These are phyloP conservation scores for Tulasnella sp. DNA, from an alignment of 768 basidiomycete genomes.

Conservation along the genomic window DNA sequence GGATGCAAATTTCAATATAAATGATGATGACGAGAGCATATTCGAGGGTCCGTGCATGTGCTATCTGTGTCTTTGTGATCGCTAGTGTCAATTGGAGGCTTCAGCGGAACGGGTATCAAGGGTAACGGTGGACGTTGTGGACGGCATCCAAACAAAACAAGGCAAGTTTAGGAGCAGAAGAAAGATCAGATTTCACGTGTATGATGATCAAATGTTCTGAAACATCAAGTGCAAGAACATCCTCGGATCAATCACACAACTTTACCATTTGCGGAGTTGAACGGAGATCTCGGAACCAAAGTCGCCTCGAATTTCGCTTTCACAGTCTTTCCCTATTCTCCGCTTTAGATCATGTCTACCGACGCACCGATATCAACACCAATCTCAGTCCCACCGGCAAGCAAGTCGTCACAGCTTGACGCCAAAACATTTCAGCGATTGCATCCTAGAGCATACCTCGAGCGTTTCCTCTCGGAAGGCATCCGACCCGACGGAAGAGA, in stretches of 20 bases:
- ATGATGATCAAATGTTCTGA: not conserved
- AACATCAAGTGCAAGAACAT: too few relatives aligned
- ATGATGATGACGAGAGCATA: too few relatives aligned
- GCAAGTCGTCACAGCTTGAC: not conserved
- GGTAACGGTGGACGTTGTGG: too few relatives aligned
- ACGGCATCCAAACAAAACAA: too few relatives aligned
- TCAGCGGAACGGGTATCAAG: too few relatives aligned
- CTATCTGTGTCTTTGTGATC: too few relatives aligned
- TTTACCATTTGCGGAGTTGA: not conserved
- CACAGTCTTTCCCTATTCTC: not conserved
- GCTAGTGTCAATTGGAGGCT: too few relatives aligned
- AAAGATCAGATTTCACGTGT: too few relatives aligned
- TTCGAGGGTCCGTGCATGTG: too few relatives aligned
- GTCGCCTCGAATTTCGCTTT: not conserved
- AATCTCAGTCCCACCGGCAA: not conserved
- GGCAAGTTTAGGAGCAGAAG: too few relatives aligned
- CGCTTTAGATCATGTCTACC: not conserved
- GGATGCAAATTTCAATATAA: too few relatives aligned
- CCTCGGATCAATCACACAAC: not conserved
- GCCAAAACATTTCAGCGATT: constrained; percentile 70
- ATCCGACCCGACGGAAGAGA: constrained; percentile 80
- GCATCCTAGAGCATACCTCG: constrained; percentile 83
- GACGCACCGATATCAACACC: not conserved
- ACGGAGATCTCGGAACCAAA: not conserved
- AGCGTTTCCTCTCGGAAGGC: constrained; percentile 73